These are phyloP conservation scores for Rhizophora mangle DNA, from an alignment of 345 rosid genomes.

Conservation along the genomic window DNA sequence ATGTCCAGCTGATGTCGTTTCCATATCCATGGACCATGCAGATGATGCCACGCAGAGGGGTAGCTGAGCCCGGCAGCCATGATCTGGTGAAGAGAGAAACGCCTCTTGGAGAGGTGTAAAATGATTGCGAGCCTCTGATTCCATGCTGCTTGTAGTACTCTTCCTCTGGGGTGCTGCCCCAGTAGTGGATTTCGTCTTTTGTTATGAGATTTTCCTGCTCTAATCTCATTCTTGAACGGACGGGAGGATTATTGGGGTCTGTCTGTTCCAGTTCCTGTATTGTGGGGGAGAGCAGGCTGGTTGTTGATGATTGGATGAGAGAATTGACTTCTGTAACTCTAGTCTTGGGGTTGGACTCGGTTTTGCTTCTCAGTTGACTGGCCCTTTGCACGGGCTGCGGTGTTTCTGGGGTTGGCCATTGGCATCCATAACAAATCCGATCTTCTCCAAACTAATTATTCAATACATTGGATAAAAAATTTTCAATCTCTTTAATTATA, in stretches of 20 bases:
- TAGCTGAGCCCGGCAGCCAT: constrained; percentile 51
- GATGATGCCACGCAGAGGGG: constrained; percentile 59
- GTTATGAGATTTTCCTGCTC: constrained; percentile 10
- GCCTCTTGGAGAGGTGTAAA: constrained; percentile 77
- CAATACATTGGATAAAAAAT: too few species aligned
- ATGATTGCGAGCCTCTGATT: constrained; percentile 49
- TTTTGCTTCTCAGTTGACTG: neutral
- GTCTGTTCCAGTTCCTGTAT: neutral
- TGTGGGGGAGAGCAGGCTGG: neutral
- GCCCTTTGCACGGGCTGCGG: too few species aligned
- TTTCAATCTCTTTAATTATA: too few species aligned
- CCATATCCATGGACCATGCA: constrained; percentile 84
- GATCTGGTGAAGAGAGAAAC: constrained; percentile 67
- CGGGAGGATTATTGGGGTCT: neutral
- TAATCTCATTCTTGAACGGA: constrained; percentile 1
- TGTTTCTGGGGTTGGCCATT: too few species aligned
- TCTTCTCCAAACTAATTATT: too few species aligned
- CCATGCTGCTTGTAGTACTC: constrained; percentile 57
- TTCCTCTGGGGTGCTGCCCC: constrained; percentile 66
- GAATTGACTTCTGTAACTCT: neutral
- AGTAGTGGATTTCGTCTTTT: constrained; percentile 33
- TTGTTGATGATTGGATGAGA: neutral
- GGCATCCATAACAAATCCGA: too few species aligned
- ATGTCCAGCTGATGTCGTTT: constrained; percentile 80
- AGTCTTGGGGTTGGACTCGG: neutral